Base-by-base conservation (phyloP, 345 rosid genomes). In the Microcos paniculata region DNA sequence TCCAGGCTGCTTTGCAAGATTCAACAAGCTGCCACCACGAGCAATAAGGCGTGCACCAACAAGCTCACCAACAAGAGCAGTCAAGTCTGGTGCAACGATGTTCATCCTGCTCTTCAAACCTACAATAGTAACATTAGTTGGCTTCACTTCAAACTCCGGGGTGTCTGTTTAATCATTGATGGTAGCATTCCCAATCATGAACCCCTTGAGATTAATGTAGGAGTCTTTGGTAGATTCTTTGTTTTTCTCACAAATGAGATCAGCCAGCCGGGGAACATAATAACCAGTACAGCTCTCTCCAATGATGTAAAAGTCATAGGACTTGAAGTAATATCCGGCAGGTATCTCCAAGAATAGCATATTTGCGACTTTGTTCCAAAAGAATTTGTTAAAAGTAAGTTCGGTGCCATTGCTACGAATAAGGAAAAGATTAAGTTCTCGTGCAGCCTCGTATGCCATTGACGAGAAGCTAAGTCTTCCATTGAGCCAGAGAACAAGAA, bases 241-340 rank as follows among this genome's bases (percentile, higher is more conserved):
- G 83, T 90, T 92, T 70, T 82, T 80, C 28, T 90, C 87, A 67
- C 78, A 80, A 40, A 92, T 87, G 23, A 80, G 76, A 73, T 92
- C 90, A 16, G 94, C 89, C 3, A 92, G 89, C 58, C 90, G 94
- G 15, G 94, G 94, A 70, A 85, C 94, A 79, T 88, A 90, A 56
- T 92, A 92, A 66, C 97, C 97, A 16, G 94, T 94, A 45, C 90
- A 90, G 84, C 94, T 90, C 80, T 92, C 94, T 59, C 97, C 94
- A 2, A 93, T 72, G n/a, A 92, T 67, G 51, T 86, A 92, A 79
- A 92, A 90, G 8, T 87, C 86, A 40, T 75, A 87, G 62, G 90
- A 78, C 78, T 84, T 85, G 74, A 84, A 90, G 33, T 63, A 90
- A 90, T 10, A 94, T 1, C 97, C 97, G 8, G 84, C 88, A 1